A percentile compares a stretch with the other conserved stretches of the same genome.
phyloP scores from a whole-genome alignment of 495 filamentous ascomycete genomes.

The Xylaria nigripes region DNA sequence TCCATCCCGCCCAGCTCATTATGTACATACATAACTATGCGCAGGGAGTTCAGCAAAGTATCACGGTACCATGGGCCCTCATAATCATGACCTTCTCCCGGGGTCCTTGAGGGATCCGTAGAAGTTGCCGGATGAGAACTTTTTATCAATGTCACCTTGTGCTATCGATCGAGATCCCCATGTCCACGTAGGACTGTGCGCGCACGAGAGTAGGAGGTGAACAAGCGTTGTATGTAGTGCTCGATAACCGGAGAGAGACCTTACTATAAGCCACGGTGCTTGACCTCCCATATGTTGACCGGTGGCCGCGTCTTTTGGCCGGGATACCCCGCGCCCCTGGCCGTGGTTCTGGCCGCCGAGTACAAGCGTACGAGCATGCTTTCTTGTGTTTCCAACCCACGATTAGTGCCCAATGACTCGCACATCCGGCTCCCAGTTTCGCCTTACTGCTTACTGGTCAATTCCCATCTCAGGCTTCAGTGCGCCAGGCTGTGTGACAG shows the following conservation, averaged over 20 bases:
- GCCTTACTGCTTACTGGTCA: conserved; percentile 1
- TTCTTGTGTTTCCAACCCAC: conserved; percentile 7
- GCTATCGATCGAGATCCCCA: background rate
- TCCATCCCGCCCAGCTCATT: background rate
- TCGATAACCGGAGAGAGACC: background rate
- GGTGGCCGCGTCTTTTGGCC: conserved; percentile 11
- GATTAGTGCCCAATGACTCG: conserved; percentile 13
- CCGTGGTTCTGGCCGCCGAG: conserved; percentile 9
- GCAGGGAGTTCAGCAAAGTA: conserved; percentile 1
- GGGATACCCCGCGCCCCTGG: conserved; percentile 5
- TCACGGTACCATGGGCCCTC: background rate
- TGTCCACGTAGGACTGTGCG: background rate
- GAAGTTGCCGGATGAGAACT: background rate
- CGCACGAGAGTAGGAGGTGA: background rate
- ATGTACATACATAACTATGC: conserved; percentile 1
- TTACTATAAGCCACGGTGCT: conserved; percentile 3
- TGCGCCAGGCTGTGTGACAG: conserved; percentile 5
- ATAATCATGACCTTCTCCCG: background rate
- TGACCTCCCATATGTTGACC: conserved; percentile 6
- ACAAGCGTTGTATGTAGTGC: background rate
- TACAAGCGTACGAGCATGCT: conserved; percentile 1
- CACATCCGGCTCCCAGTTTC: background rate
- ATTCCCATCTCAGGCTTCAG: conserved; percentile 7
- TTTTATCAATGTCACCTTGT: background rate
- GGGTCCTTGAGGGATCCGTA: background rate